Conservation (phyloP, 441 rosid species). For the Arabidopsis lyrata region DNA sequence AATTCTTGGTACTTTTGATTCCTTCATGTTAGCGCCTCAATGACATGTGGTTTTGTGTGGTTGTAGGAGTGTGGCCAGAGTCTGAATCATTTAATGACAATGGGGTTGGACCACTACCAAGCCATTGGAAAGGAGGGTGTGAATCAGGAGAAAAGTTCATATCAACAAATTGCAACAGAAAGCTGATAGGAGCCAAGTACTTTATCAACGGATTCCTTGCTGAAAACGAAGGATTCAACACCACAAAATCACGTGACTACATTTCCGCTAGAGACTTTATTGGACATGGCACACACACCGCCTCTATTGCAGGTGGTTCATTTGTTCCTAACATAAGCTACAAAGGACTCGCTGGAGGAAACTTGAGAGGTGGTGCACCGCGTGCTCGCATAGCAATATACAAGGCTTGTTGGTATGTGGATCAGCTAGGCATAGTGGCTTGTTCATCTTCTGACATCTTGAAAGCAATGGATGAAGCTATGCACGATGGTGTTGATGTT, state of each 20-base stretch:
- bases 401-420: conserved; percentile 74
- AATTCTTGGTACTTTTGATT: too few relatives aligned
- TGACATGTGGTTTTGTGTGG: neutral
- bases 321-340: conserved; percentile 53
- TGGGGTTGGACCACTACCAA: conserved; percentile 58
- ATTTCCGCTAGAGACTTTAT: conserved; percentile 61
- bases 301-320: conserved; percentile 66
- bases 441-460: conserved; percentile 66
- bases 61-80: conserved; percentile 78
- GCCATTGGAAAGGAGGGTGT: conserved; percentile 71
- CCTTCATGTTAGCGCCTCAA: neutral
- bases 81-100: conserved; percentile 60
- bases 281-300: conserved; percentile 81
- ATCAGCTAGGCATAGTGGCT: neutral
- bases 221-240: conserved; percentile 50
- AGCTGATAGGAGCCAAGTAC: conserved; percentile 69
- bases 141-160: conserved; percentile 46
- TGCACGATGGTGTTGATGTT: conserved; percentile 63
- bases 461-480: conserved; percentile 74
- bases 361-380: conserved; percentile 71
- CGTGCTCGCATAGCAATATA: conserved; percentile 68
- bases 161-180: conserved; percentile 43
- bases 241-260: conserved; percentile 50
- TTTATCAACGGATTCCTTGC: conserved; percentile 60
- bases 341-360: conserved; percentile 61